Evolutionary conservation across 2,329 filamentous ascomycete genomes (phyloP).

Genomic region (Byssochlamys sp.): DNA sequence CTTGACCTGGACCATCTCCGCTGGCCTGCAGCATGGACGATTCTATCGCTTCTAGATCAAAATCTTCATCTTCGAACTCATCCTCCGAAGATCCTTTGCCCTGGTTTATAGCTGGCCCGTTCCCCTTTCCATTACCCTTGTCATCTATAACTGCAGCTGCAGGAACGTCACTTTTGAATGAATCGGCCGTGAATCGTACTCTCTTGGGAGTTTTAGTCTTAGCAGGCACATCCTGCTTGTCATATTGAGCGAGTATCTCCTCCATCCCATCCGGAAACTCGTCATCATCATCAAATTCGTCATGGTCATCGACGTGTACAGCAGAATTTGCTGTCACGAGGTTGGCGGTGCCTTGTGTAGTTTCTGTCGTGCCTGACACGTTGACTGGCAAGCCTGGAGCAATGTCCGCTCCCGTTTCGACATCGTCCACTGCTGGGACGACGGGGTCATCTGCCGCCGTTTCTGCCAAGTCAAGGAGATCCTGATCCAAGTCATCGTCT

Average conservation of each 20-base stretch:
- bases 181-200: not conserved
- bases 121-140: constrained; percentile 3
- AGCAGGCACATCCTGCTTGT: constrained; percentile 25
- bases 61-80: constrained; percentile 61
- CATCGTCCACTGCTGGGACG: not conserved
- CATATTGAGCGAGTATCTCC: constrained; percentile 48
- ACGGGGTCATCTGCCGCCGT: constrained; percentile 16
- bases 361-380: not conserved
- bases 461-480: constrained; percentile 33
- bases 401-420: not conserved
- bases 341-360: constrained; percentile 1
- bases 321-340: constrained; percentile 3
- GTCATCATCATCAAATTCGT: constrained; percentile 62
- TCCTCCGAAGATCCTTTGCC: constrained; percentile 47
- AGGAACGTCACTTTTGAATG: not conserved
- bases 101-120: not conserved
- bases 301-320: constrained; percentile 25
- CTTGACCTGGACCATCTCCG: constrained; percentile 64
- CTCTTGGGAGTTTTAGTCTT: constrained; percentile 5
- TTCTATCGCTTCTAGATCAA: constrained; percentile 58
- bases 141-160: not conserved
- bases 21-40: constrained; percentile 48
- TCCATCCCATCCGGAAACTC: constrained; percentile 52
- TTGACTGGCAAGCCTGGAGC: not conserved
- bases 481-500: constrained; percentile 39